Evolutionary conservation across 495 filamentous ascomycete species (phyloP), one percentile per base, ranked within the genome.

Genomic region (Thermothielavioides terrestris): DNA sequence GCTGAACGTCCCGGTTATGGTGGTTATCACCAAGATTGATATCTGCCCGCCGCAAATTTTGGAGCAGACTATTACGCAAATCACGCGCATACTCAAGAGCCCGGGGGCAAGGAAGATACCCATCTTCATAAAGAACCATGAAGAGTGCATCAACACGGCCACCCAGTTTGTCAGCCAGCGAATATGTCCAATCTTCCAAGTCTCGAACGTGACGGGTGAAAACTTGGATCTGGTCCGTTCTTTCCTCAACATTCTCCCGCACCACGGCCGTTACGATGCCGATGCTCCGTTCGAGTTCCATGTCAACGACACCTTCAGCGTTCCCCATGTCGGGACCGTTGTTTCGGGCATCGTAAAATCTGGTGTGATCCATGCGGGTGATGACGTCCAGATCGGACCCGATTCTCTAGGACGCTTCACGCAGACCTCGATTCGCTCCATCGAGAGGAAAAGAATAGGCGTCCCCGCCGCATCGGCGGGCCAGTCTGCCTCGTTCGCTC

Each of bases 301-400:
- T 50, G 78, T 98, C 61, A 98, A 97, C 62, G 92, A 98, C 67
- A 96, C 87, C 7, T 98, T 97, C 73, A 95, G 89, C n/a, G 92
- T 98, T 8, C 92, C 92, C 5, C 94, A 96, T 60, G 89, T 95
- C 8, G 92, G 92, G 20, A 98, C 92, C 0, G 92, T 98, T 1
- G 89, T 98, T 8, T 89, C 88, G 25, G 92, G 92, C 0, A 89
- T 98, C 34, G 85, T 96, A 46, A 95, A 95, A 63, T 79, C 76
- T 8, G 86, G 82, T 11, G 84, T 95, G 22, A 82, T 97, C 25
- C 92, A 97, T 64, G 78, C 88, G 1, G 92, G 92, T 17, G 94
- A 98, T 65, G 78, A 80, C 6, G 86, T 98, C 5, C 75, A 92
- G 14, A 82, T 98, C 20, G 92, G 92, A 0, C 92, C 92, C 0